Percentiles rank a stretch among this genome's conserved stretches.
phyloP scores from a whole-genome alignment of 139 green algal genomes.

The Chlamydomonas asymmetrica region DNA sequence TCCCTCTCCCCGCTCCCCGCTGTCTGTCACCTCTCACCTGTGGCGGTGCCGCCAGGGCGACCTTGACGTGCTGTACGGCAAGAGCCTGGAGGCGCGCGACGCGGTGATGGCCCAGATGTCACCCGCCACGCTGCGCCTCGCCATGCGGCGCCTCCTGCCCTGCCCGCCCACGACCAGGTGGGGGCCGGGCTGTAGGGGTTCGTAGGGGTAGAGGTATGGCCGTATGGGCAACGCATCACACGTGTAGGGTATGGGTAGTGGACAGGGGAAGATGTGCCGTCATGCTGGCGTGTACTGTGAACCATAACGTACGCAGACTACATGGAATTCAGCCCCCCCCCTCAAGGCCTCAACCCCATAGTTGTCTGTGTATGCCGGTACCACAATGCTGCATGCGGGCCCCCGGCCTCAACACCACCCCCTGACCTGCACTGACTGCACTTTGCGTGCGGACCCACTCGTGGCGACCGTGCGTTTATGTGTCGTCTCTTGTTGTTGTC shows the following conservation, averaged over 20 bases:
- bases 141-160: conserved; percentile 49
- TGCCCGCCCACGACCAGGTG: conserved; percentile 41
- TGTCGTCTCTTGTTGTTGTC: background rate
- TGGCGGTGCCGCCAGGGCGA: no score
- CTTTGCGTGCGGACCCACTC: background rate
- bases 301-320: background rate
- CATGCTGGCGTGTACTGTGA: background rate
- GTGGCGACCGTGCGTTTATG: background rate
- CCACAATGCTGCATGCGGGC: no score
- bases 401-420: background rate
- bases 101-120: conserved; percentile 37
- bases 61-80: conserved; percentile 52
- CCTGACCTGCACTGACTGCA: background rate
- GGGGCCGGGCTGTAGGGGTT: conserved; percentile 22
- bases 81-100: conserved; percentile 35
- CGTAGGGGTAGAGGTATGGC: background rate
- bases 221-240: background rate
- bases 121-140: conserved; percentile 35
- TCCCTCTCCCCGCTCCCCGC: no score
- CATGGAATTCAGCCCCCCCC: background rate
- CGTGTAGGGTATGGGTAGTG: background rate
- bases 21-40: no score
- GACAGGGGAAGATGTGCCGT: background rate
- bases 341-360: no score
- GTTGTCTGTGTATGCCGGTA: no score